phyloP scores from a whole-genome alignment of 2,329 filamentous ascomycete genomes.

The Botrytis medusae region DNA sequence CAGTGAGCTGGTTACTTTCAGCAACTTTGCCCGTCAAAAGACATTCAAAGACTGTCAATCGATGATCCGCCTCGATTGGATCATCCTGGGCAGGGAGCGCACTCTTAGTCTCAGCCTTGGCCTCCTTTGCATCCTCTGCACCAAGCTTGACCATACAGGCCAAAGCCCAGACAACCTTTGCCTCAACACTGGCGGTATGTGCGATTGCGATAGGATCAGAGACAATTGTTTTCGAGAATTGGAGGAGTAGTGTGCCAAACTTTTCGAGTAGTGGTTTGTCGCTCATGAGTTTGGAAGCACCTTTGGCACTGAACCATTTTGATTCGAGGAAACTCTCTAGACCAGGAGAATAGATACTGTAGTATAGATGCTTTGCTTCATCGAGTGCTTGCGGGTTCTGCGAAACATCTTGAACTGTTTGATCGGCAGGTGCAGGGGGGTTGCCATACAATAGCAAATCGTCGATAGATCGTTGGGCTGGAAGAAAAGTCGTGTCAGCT shows the following conservation, averaged over 20 bases:
- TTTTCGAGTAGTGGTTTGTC: conserved; percentile 63
- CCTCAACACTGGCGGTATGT: conserved; percentile 56
- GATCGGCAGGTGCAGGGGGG: conserved; percentile 51
- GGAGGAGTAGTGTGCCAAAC: conserved; percentile 63
- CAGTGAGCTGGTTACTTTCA: conserved; percentile 55
- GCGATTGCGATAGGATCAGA: conserved; percentile 54
- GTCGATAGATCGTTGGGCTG: conserved; percentile 68
- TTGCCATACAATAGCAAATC: conserved; percentile 67
- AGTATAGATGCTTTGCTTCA: conserved; percentile 71
- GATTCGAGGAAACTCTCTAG: conserved; percentile 79
- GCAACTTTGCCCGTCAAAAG: conserved; percentile 73
- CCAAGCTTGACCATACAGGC: conserved; percentile 45
- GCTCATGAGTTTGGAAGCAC: conserved; percentile 46
- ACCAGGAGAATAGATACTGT: conserved; percentile 72
- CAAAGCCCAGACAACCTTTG: conserved; percentile 60
- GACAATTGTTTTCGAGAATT: conserved; percentile 48
- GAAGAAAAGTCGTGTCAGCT: conserved; percentile 47
- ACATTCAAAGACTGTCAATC: conserved; percentile 73
- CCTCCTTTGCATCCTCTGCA: conserved; percentile 37
- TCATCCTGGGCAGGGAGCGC: conserved; percentile 56
- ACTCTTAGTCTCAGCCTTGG: conserved; percentile 38
- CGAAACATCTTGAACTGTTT: conserved; percentile 50
- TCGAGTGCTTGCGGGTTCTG: conserved; percentile 52
- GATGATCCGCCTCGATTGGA: conserved; percentile 62
- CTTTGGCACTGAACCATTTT: conserved; percentile 68